These are phyloP conservation scores for Suillus decipiens DNA, from an alignment of 768 basidiomycete genomes.

Conservation along the genomic window DNA sequence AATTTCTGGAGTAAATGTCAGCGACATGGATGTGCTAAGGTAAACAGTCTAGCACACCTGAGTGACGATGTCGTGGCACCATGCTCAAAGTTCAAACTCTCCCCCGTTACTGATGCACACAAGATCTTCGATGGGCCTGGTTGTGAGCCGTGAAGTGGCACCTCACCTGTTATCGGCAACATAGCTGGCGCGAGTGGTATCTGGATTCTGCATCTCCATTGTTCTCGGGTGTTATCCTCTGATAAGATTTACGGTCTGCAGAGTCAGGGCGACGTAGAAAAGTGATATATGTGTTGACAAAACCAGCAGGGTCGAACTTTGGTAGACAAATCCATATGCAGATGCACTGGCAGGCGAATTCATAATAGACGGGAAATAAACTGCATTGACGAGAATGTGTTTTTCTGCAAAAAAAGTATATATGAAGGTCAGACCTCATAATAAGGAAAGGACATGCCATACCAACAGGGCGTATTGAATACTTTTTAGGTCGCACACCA, in stretches of 20 bases:
- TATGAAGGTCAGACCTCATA: conserved; percentile 1
- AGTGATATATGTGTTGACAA: conserved; percentile 88
- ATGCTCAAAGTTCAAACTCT: conserved; percentile 83
- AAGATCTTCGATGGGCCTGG: conserved; percentile 36
- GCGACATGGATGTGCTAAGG: conserved; percentile 6
- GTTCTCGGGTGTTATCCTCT: conserved; percentile 8
- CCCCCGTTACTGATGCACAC: conserved; percentile 80
- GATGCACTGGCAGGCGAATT: conserved; percentile 79
- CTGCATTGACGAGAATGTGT: conserved; percentile 89
- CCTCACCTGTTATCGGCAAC: conserved; percentile 12
- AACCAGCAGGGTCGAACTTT: conserved; percentile 86
- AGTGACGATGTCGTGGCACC: conserved; percentile 68
- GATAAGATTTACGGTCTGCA: background rate
- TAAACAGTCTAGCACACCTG: conserved; percentile 42
- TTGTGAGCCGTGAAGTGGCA: conserved; percentile 19
- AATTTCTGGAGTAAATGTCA: conserved; percentile 52
- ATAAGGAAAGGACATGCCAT: conserved; percentile 19
- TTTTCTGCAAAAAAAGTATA: conserved; percentile 57
- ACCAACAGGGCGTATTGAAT: conserved; percentile 95
- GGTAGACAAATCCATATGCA: conserved; percentile 94
- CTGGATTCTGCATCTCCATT: conserved; percentile 4
- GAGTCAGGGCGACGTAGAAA: conserved; percentile 53
- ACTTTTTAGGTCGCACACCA: conserved; percentile 89
- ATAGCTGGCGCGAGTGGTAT: background rate
- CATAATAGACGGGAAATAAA: conserved; percentile 76